These are phyloP conservation scores for Elsinoe arachidis DNA, from an alignment of 2,329 filamentous ascomycete species.

Conservation along the genomic window DNA sequence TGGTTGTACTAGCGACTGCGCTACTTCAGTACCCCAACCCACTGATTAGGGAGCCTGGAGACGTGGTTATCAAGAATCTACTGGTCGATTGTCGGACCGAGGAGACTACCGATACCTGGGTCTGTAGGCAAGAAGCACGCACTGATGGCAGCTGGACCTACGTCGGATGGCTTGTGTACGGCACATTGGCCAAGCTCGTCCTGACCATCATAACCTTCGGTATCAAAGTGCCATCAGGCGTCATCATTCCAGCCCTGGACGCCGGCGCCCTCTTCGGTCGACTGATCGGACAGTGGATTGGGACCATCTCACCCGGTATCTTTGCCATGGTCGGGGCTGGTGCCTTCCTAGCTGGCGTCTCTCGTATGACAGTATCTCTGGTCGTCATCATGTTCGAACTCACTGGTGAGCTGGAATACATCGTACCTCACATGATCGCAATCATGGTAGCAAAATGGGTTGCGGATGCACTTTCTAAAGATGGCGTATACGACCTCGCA, in stretches of 20 bases:
- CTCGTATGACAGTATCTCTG: slow-evolving; percentile 50
- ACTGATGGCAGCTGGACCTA: slow-evolving; percentile 33
- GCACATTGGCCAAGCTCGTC: slow-evolving; percentile 46
- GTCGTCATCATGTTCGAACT: slow-evolving; percentile 56
- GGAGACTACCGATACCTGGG: slow-evolving; percentile 33
- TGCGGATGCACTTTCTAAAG: slow-evolving; percentile 44
- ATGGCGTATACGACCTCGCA: slow-evolving; percentile 52
- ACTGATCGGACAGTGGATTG: slow-evolving; percentile 40
- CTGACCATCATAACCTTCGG: slow-evolving; percentile 52
- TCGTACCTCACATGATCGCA: slow-evolving; percentile 51
- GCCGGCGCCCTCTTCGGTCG: slow-evolving; percentile 51
- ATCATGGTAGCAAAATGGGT: slow-evolving; percentile 53
- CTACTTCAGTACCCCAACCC: slow-evolving; percentile 50
- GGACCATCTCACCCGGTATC: slow-evolving; percentile 46
- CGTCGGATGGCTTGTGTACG: slow-evolving; percentile 44
- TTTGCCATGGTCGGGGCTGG: slow-evolving; percentile 54
- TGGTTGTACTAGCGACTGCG: slow-evolving; percentile 47
- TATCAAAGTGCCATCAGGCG: slow-evolving; percentile 51
- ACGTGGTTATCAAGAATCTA: slow-evolving; percentile 48
- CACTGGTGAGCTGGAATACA: slow-evolving; percentile 50
- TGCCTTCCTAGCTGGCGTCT: slow-evolving; percentile 51
- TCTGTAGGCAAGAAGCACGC: slow-evolving; percentile 43
- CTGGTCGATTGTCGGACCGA: slow-evolving; percentile 45
- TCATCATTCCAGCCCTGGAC: slow-evolving; percentile 53
- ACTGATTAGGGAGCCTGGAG: slow-evolving; percentile 46